Percentiles rank a stretch among this genome's conserved stretches.
Evolutionary conservation across 2,329 filamentous ascomycete species (phyloP).

Genomic region (Periconia sp.): DNA sequence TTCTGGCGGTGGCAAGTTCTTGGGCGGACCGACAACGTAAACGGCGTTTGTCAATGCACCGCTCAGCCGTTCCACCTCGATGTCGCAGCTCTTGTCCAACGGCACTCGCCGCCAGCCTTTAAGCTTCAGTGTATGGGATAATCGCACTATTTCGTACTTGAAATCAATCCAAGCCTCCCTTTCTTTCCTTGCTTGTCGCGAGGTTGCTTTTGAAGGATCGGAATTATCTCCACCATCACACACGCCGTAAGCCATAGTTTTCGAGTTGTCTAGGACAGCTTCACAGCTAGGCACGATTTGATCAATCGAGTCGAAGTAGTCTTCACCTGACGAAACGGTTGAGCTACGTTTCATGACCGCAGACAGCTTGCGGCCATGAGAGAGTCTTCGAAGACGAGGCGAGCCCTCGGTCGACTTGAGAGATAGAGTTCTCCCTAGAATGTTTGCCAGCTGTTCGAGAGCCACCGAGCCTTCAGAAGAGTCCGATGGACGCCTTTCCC

Average conservation of each 20-base stretch:
- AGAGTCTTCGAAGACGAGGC: conserved; percentile 45
- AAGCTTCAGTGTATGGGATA: conserved; percentile 85
- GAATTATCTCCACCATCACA: conserved; percentile 55
- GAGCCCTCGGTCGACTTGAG: conserved; percentile 36
- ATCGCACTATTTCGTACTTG: conserved; percentile 88
- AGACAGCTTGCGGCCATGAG: conserved; percentile 35
- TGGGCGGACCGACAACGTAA: conserved; percentile 87
- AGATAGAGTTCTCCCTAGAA: conserved; percentile 72
- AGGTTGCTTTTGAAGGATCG: conserved; percentile 51
- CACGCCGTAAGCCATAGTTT: conserved; percentile 78
- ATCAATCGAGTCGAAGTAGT: conserved; percentile 79
- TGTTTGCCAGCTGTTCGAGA: conserved; percentile 80
- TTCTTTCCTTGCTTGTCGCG: conserved; percentile 67
- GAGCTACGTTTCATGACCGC: conserved; percentile 50
- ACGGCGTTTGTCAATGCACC: conserved; percentile 96
- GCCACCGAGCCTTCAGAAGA: conserved; percentile 75
- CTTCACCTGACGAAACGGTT: conserved; percentile 78
- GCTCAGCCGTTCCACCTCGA: conserved; percentile 78
- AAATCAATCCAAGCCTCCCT: conserved; percentile 81
- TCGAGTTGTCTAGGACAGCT: conserved; percentile 84
- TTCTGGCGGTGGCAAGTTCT: conserved; percentile 57
- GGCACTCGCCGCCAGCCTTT: conserved; percentile 91
- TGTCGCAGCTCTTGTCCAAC: conserved; percentile 70
- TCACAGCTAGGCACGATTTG: conserved; percentile 84
- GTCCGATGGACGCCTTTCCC: conserved; percentile 60